Evolutionary conservation across 2,329 filamentous ascomycete genomes (phyloP).

Genomic region (Curvularia lunata): DNA sequence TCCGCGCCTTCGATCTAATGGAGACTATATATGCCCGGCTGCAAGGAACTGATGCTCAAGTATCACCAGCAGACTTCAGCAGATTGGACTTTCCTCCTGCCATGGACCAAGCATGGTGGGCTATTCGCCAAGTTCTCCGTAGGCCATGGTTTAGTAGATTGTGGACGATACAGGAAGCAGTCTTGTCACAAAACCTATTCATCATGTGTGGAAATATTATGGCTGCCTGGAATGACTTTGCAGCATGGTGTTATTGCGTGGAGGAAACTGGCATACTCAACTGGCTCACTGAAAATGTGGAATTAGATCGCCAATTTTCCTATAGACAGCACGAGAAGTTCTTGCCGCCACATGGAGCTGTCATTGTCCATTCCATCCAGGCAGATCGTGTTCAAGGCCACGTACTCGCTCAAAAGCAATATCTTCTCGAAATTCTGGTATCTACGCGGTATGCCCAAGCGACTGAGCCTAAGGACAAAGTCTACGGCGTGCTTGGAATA

Average conservation of each 20-base stretch:
- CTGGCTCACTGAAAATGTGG: conserved; percentile 14
- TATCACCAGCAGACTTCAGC: conserved; percentile 25
- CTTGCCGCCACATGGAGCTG: conserved; percentile 13
- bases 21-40: conserved; percentile 20
- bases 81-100: conserved; percentile 23
- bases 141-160: conserved; percentile 31
- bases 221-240: conserved; percentile 30
- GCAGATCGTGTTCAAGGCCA: conserved; percentile 15
- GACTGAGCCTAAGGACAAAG: conserved; percentile 34
- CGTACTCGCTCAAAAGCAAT: conserved; percentile 6
- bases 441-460: conserved; percentile 32
- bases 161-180: conserved; percentile 36
- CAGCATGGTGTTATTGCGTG: conserved; percentile 25
- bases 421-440: conserved; percentile 23
- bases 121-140: conserved; percentile 23
- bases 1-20: conserved; percentile 26
- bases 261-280: conserved; percentile 18
- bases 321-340: not conserved
- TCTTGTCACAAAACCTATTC: conserved; percentile 26
- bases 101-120: conserved; percentile 21
- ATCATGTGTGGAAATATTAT: conserved; percentile 26
- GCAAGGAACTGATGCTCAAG: conserved; percentile 21
- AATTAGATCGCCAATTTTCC: conserved; percentile 7
- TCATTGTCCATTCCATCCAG: conserved; percentile 19
- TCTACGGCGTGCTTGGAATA: conserved; percentile 35